Evolutionary conservation across 306 rosid species (phyloP), one percentile per base, ranked within the genome.

Genomic region (Acacia melanoxylon): DNA sequence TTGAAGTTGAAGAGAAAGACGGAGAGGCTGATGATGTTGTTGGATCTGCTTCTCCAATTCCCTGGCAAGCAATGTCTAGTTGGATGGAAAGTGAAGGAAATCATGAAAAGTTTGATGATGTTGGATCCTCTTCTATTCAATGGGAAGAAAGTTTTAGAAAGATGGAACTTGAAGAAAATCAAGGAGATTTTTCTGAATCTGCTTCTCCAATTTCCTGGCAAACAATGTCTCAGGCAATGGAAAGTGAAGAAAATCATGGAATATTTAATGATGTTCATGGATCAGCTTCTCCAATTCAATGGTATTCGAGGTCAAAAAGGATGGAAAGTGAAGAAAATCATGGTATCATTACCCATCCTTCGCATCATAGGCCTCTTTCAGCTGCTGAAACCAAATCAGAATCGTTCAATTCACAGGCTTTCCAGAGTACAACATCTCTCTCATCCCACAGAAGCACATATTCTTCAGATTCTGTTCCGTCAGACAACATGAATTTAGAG

Each of bases 331-430:
- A 87, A 82, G 89, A 79, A 17, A 84, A 72, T 25, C 72, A 59
- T n/a, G 85, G 78, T 59, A 44, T 72, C 80, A 81, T 37, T 56
- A 31, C 31, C 35, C 77, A 29, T 67, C 86, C 92, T 62, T 69
- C 77, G 10, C 92, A 91, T 78, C 92, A 88, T 76, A 84, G 93
- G 82, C 94, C 94, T 82, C 81, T 81, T 73, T 91, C 93, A 2
- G 90, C 81, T 85, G 98, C 89, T 79, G 97, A 96, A 86, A 76
- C 91, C 77, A 95, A 88, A 78, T 85, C 88, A 84, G 97, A 90
- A 73, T 91, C 89, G 22, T 74, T 87, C 68, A 80, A 84, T 81
- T 78, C 90, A 1, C 70, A 59, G 78, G 83, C 90, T 73, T 78
- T 79, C 29, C 86, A 33, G 73, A 91, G 94, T 51, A 40, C 86